phyloP scores from a whole-genome alignment of 2,329 filamentous ascomycete species.

The Exophiala viscosa region DNA sequence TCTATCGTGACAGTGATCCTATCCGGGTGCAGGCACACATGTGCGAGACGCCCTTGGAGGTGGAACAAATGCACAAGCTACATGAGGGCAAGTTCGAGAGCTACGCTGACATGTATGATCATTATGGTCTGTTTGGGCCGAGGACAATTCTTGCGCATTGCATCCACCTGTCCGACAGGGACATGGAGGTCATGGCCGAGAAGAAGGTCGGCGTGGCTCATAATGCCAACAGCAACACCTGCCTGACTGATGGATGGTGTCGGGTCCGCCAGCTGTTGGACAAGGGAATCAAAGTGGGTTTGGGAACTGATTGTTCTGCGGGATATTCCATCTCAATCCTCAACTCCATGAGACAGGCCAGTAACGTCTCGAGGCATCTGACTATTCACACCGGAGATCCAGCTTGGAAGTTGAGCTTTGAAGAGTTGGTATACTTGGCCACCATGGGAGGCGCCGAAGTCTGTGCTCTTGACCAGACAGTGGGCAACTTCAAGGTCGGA shows the following conservation, averaged over 20 bases:
- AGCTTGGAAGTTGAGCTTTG: constrained; percentile 41
- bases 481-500: constrained; percentile 34
- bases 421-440: constrained; percentile 57
- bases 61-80: constrained; percentile 48
- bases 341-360: constrained; percentile 54
- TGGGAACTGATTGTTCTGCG: constrained; percentile 59
- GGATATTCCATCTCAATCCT: constrained; percentile 58
- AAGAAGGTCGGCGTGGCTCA: constrained; percentile 56
- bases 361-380: constrained; percentile 41
- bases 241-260: constrained; percentile 43
- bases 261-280: constrained; percentile 54
- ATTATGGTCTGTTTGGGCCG: constrained; percentile 49
- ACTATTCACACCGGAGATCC: constrained; percentile 36
- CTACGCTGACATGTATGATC: constrained; percentile 57
- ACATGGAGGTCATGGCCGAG: constrained; percentile 44
- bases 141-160: constrained; percentile 61
- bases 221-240: constrained; percentile 59
- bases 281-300: constrained; percentile 55
- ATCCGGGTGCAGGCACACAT: constrained; percentile 58
- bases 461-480: constrained; percentile 48
- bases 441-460: constrained; percentile 61
- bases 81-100: constrained; percentile 50
- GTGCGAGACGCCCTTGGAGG: constrained; percentile 59
- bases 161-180: constrained; percentile 54
- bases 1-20: constrained; percentile 20